These are phyloP conservation scores for Isoetes engelmannii DNA, from an alignment of 83 land plant genomes.

Conservation along the genomic window DNA sequence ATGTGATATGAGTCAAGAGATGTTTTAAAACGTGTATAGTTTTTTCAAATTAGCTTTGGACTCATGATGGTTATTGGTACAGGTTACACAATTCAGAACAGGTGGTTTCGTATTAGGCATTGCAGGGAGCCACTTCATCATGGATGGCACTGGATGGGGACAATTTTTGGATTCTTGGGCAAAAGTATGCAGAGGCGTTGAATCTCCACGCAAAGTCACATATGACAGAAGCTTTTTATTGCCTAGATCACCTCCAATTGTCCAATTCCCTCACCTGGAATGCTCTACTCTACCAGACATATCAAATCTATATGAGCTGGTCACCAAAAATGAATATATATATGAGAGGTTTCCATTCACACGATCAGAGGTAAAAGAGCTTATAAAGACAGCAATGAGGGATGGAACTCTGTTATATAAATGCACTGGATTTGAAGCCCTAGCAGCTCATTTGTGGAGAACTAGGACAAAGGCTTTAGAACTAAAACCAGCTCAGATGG, in stretches of 20 bases:
- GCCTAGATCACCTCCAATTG: conserved; percentile 25
- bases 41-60: no score
- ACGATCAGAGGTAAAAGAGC: conserved; percentile 26
- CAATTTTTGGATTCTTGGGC: conserved; percentile 63
- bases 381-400: conserved; percentile 32
- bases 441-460: conserved; percentile 60
- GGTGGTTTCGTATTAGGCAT: conserved; percentile 53
- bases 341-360: conserved; percentile 37
- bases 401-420: conserved; percentile 21
- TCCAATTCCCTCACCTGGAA: conserved; percentile 32
- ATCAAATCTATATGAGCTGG: conserved; percentile 9
- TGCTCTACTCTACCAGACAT: conserved; percentile 13
- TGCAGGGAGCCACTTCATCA: conserved; percentile 51
- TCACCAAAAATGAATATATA: conserved; percentile 29
- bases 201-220: conserved; percentile 7
- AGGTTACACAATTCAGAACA: conserved; percentile 52
- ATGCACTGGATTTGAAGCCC: conserved; percentile 60
- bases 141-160: conserved; percentile 55
- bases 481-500: conserved; percentile 16
- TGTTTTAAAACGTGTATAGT: no score
- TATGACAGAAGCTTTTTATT: conserved; percentile 33
- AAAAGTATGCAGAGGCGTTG: conserved; percentile 23
- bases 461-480: conserved; percentile 41
- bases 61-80: background rate
- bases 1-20: no score